These are phyloP conservation scores for Pseudopyrenochaeta lycopersici DNA, from an alignment of 2,329 filamentous ascomycete genomes.

Conservation along the genomic window DNA sequence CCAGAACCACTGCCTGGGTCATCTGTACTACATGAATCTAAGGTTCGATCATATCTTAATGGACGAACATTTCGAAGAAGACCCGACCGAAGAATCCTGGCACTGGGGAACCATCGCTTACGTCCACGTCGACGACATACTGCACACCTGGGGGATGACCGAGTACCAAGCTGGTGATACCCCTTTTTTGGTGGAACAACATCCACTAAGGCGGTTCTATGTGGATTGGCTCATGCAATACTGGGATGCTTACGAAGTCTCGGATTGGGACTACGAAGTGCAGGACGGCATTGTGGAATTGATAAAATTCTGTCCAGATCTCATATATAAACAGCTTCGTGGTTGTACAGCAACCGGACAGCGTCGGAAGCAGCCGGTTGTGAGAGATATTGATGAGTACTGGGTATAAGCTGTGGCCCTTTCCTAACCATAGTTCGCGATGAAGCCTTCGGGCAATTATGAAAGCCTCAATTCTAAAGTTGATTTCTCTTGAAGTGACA, in stretches of 20 bases:
- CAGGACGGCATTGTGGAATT: background rate
- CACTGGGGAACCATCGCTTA: constrained; percentile 6
- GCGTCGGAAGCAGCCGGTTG: background rate
- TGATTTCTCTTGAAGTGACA: too few relatives aligned
- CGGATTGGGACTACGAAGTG: constrained; percentile 2
- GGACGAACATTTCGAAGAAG: background rate
- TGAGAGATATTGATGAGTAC: background rate
- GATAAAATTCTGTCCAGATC: background rate
- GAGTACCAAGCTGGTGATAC: background rate
- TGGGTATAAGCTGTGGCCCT: background rate
- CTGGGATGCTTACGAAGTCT: constrained; percentile 1
- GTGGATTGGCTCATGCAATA: constrained; percentile 5
- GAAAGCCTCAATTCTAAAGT: background rate
- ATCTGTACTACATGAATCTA: constrained; percentile 9
- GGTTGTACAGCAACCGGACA: background rate
- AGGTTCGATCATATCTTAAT: constrained; percentile 6
- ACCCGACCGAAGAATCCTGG: background rate
- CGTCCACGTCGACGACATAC: constrained; percentile 1
- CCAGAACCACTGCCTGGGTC: constrained; percentile 11
- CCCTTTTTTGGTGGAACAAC: background rate
- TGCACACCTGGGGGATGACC: constrained; percentile 5
- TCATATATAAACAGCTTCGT: background rate
- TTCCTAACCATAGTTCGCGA: background rate
- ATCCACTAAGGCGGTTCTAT: constrained; percentile 2
- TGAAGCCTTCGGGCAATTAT: background rate